Evolutionary conservation across 768 basidiomycete species (phyloP), one percentile per base, ranked within the genome.

Genomic region (Lyophyllum decastes): DNA sequence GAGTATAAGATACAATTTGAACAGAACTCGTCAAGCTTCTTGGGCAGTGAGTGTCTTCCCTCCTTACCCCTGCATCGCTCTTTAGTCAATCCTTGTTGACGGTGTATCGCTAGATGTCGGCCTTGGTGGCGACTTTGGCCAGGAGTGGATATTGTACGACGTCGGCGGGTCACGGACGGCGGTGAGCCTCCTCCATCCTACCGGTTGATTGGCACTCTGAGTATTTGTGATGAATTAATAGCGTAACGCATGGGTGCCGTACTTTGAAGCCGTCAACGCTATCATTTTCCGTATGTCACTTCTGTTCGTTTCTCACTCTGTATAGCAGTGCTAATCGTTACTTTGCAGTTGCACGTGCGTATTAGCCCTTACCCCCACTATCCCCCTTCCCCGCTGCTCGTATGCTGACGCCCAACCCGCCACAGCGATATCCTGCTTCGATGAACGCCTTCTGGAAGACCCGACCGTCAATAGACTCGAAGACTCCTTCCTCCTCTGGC

Each of bases 241-340:
- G 86, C 85, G 89, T 14, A 78, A 84, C 44, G 85, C 85, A 25
- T 91, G 89, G 89, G 72, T 86, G 3, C 84, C 87, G 2, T 90
- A 80, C 68, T 91, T 91, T 53, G 87, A 90, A 60, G 82, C 84
- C 59, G 81, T 89, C 21, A 82, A 88, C 64, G 87, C 89, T 4
- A 87, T 92, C 62, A 90, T 92, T 58, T 91, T 92, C 72, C 83
- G 90, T 68, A 76, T 72, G 62, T 84, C 73, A 0, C 70, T 77
- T 14, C 65, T 71, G 2, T 69, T 81, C 61, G 74, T 57, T 26
- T 57, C 49, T 2, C 4, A n/a, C 43, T 14, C 22, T 14, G 8
- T 50, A 55, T 64, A 43, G 62, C 55, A 30, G 4, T 30, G 30
- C 4, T 10, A 10, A 30, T 10, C 30, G 21, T 53, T 79, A 61